Evolutionary conservation across 2,329 filamentous ascomycete genomes (phyloP), one percentile per base, ranked within the genome.

Genomic region (Moelleriella libera): DNA sequence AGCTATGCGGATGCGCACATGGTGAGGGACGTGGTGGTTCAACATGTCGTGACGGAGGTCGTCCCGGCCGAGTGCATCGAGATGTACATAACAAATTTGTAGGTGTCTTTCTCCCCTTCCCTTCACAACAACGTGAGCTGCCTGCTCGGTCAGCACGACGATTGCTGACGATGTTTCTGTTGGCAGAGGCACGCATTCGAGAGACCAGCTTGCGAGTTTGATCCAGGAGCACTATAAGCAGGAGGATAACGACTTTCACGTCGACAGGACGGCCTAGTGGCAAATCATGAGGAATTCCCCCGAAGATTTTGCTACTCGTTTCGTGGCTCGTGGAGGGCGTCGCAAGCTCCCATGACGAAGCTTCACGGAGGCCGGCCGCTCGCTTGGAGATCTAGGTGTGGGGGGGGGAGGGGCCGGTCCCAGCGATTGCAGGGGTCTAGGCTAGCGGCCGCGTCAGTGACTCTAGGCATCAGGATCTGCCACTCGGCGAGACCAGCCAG

Each of bases 11-110:
- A 96, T 52, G 88, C 87, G 5, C 74, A 80, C 40, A 75, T 95
- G 56, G 81, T 94, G 45, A 81, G 87, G 43, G 78, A 82, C 51
- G 76, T 92, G 45, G 82, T 87, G 56, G 78, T 94, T 8, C 79
- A 82, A 53, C 89, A 84, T 57, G 86, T 86, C 9, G 67, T 88
- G 21, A 88, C 83, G 46, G 89, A 96, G 62, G 87, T 89, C 59
- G 80, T 96, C 12, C 80, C 84, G 7, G 78, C 84, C 0, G 83
- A 87, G 54, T 66, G 83, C 49, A 76, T 92, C 39, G 82, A 88
- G 63, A 75, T 85, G 32, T 92, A 92, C 62, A 87, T 94, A 55
- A 94, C 88, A 14, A 94, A 95, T 49, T 51, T 74, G 70, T 73
- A 64, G 67, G n/a, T 31, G 10, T 5, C 14, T 7, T n/a, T 3